Percentiles rank a stretch among this genome's conserved stretches.
Evolutionary conservation across 495 filamentous ascomycete species (phyloP).

Genomic region (Oleoguttula mirabilis): DNA sequence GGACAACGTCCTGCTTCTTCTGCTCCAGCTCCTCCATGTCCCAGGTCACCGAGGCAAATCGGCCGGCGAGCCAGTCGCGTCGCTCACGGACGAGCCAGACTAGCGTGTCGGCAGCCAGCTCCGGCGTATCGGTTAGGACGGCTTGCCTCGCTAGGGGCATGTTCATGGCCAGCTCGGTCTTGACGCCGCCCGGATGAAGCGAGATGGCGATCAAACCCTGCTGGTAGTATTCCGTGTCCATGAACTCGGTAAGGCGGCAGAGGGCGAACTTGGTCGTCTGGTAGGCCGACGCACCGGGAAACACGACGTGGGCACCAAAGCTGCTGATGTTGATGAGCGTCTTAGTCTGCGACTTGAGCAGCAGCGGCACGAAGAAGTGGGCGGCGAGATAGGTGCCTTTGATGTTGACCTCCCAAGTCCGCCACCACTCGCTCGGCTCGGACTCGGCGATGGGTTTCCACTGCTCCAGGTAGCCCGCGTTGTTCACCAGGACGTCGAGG

Average conservation of each 20-base stretch:
- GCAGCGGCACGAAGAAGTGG: conserved; percentile 33
- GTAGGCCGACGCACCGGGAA: conserved; percentile 31
- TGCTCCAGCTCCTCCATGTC: background rate
- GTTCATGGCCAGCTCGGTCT: conserved; percentile 34
- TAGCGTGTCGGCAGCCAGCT: background rate
- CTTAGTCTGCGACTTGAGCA: conserved; percentile 29
- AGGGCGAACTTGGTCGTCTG: conserved; percentile 39
- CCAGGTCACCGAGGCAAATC: background rate
- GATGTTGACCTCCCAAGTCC: conserved; percentile 34
- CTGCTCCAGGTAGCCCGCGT: conserved; percentile 35
- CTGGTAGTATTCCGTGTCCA: conserved; percentile 33
- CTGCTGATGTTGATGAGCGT: conserved; percentile 38
- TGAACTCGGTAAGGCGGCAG: conserved; percentile 38
- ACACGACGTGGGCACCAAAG: conserved; percentile 31
- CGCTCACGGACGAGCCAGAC: background rate
- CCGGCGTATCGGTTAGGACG: background rate
- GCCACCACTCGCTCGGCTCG: conserved; percentile 40
- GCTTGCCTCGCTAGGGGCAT: background rate
- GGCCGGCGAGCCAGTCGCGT: background rate
- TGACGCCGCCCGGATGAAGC: conserved; percentile 41
- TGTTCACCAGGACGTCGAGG: conserved; percentile 45
- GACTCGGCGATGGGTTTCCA: conserved; percentile 31
- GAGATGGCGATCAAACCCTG: conserved; percentile 36
- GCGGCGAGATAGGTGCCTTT: conserved; percentile 36
- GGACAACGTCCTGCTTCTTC: background rate